Conservation (phyloP, 75 land plant genomes). For the Chamaecyparis obtusa region DNA sequence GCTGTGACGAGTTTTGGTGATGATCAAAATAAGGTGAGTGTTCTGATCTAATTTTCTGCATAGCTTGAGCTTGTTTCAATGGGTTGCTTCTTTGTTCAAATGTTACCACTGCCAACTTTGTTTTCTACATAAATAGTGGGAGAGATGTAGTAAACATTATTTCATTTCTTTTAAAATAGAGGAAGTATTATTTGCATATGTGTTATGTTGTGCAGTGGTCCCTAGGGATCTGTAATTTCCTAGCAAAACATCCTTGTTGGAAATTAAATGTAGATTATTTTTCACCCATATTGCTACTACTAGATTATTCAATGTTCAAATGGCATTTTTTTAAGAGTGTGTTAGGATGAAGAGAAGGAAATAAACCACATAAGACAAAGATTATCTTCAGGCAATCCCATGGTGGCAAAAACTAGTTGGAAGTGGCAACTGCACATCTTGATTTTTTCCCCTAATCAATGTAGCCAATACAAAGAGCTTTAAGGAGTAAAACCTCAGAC, state of each 20-base stretch:
- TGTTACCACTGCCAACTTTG: not conserved
- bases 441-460: not conserved
- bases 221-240: not conserved
- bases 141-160: not conserved
- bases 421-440: not conserved
- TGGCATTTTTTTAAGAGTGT: not conserved
- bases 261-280: not conserved
- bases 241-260: not conserved
- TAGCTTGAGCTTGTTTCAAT: not conserved
- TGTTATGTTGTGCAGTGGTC: not conserved
- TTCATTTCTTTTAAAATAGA: not conserved
- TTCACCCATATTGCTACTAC: not conserved
- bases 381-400: not conserved
- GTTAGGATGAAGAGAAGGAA: not conserved
- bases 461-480: not conserved
- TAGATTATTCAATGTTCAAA: not conserved
- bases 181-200: not conserved
- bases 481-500: not conserved
- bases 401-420: not conserved
- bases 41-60: conserved; percentile 3
- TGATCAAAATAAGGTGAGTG: conserved; percentile 70
- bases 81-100: not conserved
- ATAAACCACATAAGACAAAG: not conserved
- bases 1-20: conserved; percentile 84
- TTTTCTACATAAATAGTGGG: not conserved